A percentile compares a stretch with the other conserved stretches of the same genome.
Evolutionary conservation across 2,329 filamentous ascomycete species (phyloP).

Genomic region (Aspergillus alliaceus): DNA sequence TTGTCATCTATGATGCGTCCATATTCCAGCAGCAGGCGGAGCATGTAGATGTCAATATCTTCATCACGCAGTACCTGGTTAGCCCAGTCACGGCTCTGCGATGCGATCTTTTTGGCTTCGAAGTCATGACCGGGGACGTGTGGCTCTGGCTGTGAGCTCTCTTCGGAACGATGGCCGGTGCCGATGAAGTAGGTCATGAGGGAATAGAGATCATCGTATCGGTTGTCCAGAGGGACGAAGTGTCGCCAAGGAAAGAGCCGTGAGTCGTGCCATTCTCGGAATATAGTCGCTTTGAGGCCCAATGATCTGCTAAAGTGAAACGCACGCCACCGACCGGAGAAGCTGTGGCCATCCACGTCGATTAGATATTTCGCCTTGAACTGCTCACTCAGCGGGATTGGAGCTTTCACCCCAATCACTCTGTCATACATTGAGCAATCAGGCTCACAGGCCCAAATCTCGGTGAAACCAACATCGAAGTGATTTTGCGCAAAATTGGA

Average conservation of each 20-base stretch:
- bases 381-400: too few relatives aligned
- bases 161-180: too few relatives aligned
- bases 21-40: slow-evolving; percentile 65
- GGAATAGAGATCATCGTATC: too few relatives aligned
- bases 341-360: slow-evolving; percentile 75
- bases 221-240: slow-evolving; percentile 78
- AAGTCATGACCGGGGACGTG: too few relatives aligned
- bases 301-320: slow-evolving; percentile 70
- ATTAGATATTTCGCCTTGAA: too few relatives aligned
- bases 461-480: too few relatives aligned
- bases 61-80: slow-evolving; percentile 66
- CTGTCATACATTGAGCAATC: too few relatives aligned
- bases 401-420: too few relatives aligned
- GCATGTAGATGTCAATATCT: slow-evolving; percentile 72
- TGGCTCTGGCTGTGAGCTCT: too few relatives aligned
- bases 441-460: too few relatives aligned
- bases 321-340: slow-evolving; percentile 66
- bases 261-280: slow-evolving; percentile 77
- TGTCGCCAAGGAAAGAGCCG: slow-evolving; percentile 75
- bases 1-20: slow-evolving; percentile 47
- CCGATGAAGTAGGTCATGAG: too few relatives aligned
- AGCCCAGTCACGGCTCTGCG: slow-evolving; percentile 67
- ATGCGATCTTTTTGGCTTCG: slow-evolving; percentile 64
- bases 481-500: too few relatives aligned
- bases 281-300: slow-evolving; percentile 76